Evolutionary conservation across 352 stramenopile genomes (phyloP).

Genomic region (Phytopythium vexans): DNA sequence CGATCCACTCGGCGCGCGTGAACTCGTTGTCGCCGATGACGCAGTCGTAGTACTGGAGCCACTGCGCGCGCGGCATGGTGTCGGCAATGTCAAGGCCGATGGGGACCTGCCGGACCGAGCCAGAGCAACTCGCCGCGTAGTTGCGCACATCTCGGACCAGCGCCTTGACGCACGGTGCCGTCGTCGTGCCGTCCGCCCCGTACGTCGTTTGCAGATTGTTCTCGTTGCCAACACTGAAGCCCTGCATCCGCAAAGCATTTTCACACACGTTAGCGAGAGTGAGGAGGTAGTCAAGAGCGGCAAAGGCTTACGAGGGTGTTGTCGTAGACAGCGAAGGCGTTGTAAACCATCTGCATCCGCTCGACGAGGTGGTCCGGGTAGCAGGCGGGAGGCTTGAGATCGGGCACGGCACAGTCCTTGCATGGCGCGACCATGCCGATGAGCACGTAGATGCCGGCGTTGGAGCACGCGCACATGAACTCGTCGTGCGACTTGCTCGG

Average conservation of each 20-base stretch:
- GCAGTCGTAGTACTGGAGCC: constrained; percentile 72
- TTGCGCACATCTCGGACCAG: constrained; percentile 51
- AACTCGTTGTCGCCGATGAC: constrained; percentile 36
- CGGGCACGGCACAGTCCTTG: constrained; percentile 46
- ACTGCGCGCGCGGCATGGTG: constrained; percentile 43
- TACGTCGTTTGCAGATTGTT: constrained; percentile 42
- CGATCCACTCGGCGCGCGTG: constrained; percentile 48
- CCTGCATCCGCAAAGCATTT: constrained; percentile 19
- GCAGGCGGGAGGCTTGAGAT: constrained; percentile 37
- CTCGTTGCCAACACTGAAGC: constrained; percentile 59
- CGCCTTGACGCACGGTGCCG: constrained; percentile 63
- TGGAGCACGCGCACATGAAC: constrained; percentile 69
- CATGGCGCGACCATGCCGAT: constrained; percentile 61
- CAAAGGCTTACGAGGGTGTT: constrained; percentile 34
- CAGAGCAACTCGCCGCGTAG: constrained; percentile 39
- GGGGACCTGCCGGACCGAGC: constrained; percentile 42
- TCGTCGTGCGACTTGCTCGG: constrained; percentile 61
- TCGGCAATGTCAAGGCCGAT: constrained; percentile 68
- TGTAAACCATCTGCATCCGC: constrained; percentile 62
- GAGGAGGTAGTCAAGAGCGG: too few species aligned
- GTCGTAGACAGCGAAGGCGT: constrained; percentile 70
- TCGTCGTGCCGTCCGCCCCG: constrained; percentile 17
- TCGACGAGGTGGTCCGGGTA: constrained; percentile 50
- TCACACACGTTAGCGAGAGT: too few species aligned
- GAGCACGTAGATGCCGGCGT: constrained; percentile 72